phyloP scores from a whole-genome alignment of 192 early-diverging fungal species.

The Chytriomyces sp. region DNA sequence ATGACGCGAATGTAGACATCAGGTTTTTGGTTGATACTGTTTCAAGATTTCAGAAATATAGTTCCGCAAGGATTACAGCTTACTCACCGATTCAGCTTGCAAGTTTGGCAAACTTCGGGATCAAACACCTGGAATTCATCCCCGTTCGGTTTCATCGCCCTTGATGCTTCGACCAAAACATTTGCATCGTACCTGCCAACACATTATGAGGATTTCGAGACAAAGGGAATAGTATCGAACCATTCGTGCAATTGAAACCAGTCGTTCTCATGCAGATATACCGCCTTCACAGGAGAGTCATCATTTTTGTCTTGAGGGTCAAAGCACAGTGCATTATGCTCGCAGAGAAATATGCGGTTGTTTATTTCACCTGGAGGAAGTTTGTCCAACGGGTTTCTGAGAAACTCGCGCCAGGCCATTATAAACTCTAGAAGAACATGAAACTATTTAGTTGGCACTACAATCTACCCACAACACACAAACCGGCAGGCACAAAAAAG shows the following conservation, averaged over 20 bases:
- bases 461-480: background rate
- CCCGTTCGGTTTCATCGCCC: background rate
- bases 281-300: background rate
- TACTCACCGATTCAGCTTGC: constrained; percentile 13
- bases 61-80: no score
- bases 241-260: constrained; percentile 13
- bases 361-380: background rate
- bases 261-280: background rate
- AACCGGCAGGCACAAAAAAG: constrained; percentile 15
- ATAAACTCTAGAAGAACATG: constrained; percentile 4
- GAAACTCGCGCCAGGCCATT: background rate
- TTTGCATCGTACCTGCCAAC: background rate
- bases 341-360: background rate
- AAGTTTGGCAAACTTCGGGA: constrained; percentile 8
- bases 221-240: background rate
- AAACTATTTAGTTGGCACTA: background rate
- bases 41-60: background rate
- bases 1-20: constrained; percentile 4
- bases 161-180: constrained; percentile 2
- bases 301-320: constrained; percentile 8
- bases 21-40: background rate
- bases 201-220: background rate
- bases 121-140: background rate
- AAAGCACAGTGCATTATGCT: background rate
- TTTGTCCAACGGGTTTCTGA: background rate